Conservation (phyloP, 2,329 filamentous ascomycete genomes). For the Ophiostoma australiae region DNA sequence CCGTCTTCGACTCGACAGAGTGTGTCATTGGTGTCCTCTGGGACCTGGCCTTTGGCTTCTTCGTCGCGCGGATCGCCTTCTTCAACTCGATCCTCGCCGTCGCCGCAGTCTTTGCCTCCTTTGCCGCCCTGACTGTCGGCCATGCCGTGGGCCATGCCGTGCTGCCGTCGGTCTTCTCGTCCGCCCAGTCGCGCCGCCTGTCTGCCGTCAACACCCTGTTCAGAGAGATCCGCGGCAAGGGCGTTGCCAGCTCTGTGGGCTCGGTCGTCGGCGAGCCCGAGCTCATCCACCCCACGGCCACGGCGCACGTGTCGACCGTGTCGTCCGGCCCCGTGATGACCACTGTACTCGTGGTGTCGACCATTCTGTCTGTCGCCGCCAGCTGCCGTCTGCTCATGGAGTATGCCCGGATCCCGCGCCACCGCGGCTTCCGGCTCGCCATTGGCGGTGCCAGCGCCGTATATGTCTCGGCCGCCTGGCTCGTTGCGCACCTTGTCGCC, state of each 20-base stretch:
- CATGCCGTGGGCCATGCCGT: slow-evolving; percentile 18
- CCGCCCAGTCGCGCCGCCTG: slow-evolving; percentile 1
- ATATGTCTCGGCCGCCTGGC: slow-evolving; percentile 26
- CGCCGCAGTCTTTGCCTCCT: slow-evolving; percentile 33
- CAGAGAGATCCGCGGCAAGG: slow-evolving; percentile 7
- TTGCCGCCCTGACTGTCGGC: slow-evolving; percentile 22
- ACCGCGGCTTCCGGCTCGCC: slow-evolving; percentile 32
- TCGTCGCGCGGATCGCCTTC: slow-evolving; percentile 28
- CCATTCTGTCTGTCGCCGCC: slow-evolving; percentile 18
- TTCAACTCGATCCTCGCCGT: slow-evolving; percentile 29
- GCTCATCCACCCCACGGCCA: slow-evolving; percentile 6
- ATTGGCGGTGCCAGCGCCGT: slow-evolving; percentile 31
- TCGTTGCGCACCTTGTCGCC: neutral
- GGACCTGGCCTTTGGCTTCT: slow-evolving; percentile 37
- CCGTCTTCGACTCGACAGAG: slow-evolving; percentile 34
- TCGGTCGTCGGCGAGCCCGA: slow-evolving; percentile 10
- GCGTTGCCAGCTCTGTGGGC: neutral
- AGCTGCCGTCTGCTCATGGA: slow-evolving; percentile 31
- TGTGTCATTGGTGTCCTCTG: slow-evolving; percentile 38
- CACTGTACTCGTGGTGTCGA: neutral
- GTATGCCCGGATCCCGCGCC: slow-evolving; percentile 32
- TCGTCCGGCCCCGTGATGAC: neutral
- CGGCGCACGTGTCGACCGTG: neutral
- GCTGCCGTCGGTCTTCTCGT: slow-evolving; percentile 9
- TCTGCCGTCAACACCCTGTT: slow-evolving; percentile 9